Conservation (phyloP, 2,329 filamentous ascomycete genomes). For the Rutstroemia sp. region DNA sequence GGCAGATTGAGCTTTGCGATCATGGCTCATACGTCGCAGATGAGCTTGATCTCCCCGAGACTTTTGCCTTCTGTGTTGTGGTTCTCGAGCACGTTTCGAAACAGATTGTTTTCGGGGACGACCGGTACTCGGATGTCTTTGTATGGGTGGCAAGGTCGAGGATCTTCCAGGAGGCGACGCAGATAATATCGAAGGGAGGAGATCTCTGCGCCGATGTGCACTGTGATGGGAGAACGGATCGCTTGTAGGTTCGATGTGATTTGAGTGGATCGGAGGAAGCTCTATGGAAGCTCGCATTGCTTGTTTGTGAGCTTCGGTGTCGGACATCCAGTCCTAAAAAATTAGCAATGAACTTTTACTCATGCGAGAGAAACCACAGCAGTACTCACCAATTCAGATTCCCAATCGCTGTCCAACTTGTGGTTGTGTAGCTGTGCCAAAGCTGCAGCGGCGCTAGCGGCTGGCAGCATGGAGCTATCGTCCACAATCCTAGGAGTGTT, state of each 20-base stretch:
- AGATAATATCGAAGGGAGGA: conserved; percentile 74
- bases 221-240: conserved; percentile 62
- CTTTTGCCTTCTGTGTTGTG: conserved; percentile 73
- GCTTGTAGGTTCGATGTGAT: conserved; percentile 48
- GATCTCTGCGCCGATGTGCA: conserved; percentile 56
- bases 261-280: conserved; percentile 59
- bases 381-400: conserved; percentile 63
- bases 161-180: conserved; percentile 81
- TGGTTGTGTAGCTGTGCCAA: conserved; percentile 79
- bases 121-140: conserved; percentile 62
- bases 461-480: conserved; percentile 58
- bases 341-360: not conserved
- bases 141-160: conserved; percentile 78
- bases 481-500: conserved; percentile 62
- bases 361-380: not conserved
- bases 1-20: conserved; percentile 77
- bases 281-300: conserved; percentile 60
- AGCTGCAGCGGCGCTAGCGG: conserved; percentile 75
- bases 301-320: conserved; percentile 57
- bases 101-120: conserved; percentile 82
- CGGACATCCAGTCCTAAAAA: conserved; percentile 62
- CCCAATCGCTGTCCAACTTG: conserved; percentile 69
- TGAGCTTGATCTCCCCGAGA: conserved; percentile 62
- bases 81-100: conserved; percentile 66
- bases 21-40: conserved; percentile 57